Conservation (phyloP, 1,284 basidiomycete species). For the Neonothopanus nambi region DNA sequence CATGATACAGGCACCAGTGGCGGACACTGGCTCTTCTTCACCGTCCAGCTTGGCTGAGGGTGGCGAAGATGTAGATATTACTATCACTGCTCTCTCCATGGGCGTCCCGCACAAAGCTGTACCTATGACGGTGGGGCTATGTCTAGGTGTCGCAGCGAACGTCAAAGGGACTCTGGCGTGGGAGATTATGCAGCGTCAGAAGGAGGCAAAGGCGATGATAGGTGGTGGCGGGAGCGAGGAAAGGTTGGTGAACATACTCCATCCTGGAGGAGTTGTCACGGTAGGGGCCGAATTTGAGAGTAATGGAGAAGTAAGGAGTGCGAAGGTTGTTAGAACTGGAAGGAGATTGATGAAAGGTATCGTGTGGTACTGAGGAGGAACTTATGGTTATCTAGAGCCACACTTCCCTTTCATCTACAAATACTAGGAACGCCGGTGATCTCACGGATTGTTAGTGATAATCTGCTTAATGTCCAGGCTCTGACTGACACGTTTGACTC, state of each 20-base stretch:
- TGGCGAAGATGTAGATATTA: slow-evolving; percentile 46
- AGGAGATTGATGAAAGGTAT: slow-evolving; percentile 67
- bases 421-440: no score
- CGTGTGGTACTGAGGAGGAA: slow-evolving; percentile 64
- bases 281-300: slow-evolving; percentile 55
- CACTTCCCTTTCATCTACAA: no score
- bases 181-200: slow-evolving; percentile 36
- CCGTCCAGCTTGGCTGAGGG: no score
- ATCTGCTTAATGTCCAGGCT: no score
- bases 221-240: background rate
- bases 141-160: slow-evolving; percentile 64
- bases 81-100: slow-evolving; percentile 70
- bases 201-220: slow-evolving; percentile 18
- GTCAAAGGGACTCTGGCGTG: slow-evolving; percentile 54
- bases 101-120: slow-evolving; percentile 72
- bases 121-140: slow-evolving; percentile 74
- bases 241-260: slow-evolving; percentile 49
- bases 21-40: background rate
- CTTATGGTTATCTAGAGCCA: no score
- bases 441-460: no score
- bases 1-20: slow-evolving; percentile 44
- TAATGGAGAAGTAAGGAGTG: slow-evolving; percentile 51
- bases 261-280: slow-evolving; percentile 66
- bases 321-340: slow-evolving; percentile 67
- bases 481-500: no score